These are phyloP conservation scores for Ustilago vetiveriae DNA, from an alignment of 1,284 basidiomycete genomes.

Conservation along the genomic window DNA sequence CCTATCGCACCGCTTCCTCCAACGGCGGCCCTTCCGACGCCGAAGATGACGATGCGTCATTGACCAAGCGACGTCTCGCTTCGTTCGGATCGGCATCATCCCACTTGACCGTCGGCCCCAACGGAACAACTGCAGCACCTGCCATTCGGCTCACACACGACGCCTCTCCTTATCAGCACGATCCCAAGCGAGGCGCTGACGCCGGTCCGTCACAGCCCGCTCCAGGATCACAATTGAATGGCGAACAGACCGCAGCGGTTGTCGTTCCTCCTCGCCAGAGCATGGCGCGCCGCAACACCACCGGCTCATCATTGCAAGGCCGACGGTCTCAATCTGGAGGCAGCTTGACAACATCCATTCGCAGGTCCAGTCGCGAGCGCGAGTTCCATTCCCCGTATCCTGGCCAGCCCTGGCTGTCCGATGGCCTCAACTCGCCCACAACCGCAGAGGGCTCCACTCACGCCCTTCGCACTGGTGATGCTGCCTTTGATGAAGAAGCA, in stretches of 20 bases:
- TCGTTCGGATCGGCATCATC: conserved; percentile 26
- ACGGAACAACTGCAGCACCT: conserved; percentile 14
- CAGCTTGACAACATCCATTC: conserved; percentile 23
- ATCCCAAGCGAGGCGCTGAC: conserved; percentile 9
- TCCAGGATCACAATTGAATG: background rate
- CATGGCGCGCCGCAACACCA: conserved; percentile 50
- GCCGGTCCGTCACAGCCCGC: conserved; percentile 8
- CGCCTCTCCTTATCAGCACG: conserved; percentile 32
- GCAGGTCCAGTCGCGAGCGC: conserved; percentile 42
- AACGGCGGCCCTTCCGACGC: conserved; percentile 17
- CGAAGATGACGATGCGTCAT: conserved; percentile 24
- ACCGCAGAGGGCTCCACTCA: conserved; percentile 23
- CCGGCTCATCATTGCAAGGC: conserved; percentile 43
- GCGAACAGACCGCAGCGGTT: conserved; percentile 13
- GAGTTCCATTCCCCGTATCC: conserved; percentile 22
- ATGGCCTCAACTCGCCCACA: conserved; percentile 38
- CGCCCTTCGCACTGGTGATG: conserved; percentile 57
- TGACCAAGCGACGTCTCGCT: conserved; percentile 20
- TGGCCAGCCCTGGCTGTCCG: conserved; percentile 22
- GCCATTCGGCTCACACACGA: conserved; percentile 48
- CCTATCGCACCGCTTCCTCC: conserved; percentile 45
- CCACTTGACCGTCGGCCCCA: conserved; percentile 6
- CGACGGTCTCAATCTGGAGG: conserved; percentile 35
- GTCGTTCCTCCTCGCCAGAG: conserved; percentile 31
- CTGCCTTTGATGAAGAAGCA: conserved; percentile 63